phyloP scores from a whole-genome alignment of 495 filamentous ascomycete species.

The Parathielavia hyrcaniae region DNA sequence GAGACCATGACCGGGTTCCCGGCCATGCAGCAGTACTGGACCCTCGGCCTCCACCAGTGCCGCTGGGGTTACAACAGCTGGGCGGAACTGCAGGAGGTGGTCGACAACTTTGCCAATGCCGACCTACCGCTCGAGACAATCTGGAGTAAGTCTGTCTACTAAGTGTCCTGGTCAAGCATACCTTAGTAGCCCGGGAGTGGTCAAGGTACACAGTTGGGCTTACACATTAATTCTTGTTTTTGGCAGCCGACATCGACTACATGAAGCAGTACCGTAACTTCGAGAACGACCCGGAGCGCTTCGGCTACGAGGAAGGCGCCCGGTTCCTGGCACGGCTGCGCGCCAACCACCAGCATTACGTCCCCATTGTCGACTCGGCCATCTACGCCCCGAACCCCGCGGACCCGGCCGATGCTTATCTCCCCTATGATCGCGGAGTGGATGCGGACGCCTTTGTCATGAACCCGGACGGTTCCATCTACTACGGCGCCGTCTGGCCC shows the following conservation, averaged over 20 bases:
- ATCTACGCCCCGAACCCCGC: slow-evolving; percentile 71
- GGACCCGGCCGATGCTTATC: slow-evolving; percentile 65
- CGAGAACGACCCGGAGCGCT: slow-evolving; percentile 63
- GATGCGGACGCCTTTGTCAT: slow-evolving; percentile 61
- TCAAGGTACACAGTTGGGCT: background rate
- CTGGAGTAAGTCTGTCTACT: slow-evolving; percentile 43
- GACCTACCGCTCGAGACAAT: slow-evolving; percentile 77
- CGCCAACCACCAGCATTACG: slow-evolving; percentile 60
- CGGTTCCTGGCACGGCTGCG: slow-evolving; percentile 63
- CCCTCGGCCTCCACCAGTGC: slow-evolving; percentile 80
- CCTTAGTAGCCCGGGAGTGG: slow-evolving; percentile 9
- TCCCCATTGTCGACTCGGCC: slow-evolving; percentile 81
- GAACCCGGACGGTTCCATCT: slow-evolving; percentile 61
- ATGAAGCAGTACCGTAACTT: slow-evolving; percentile 66
- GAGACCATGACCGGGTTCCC: slow-evolving; percentile 62
- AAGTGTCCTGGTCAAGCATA: background rate
- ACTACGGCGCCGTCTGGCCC: slow-evolving; percentile 82
- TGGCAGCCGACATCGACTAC: slow-evolving; percentile 77
- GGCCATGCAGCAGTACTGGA: slow-evolving; percentile 85
- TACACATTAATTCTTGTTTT: too few relatives aligned
- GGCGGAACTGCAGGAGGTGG: slow-evolving; percentile 65
- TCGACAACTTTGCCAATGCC: slow-evolving; percentile 65
- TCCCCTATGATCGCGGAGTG: slow-evolving; percentile 61
- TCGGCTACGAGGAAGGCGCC: slow-evolving; percentile 56
- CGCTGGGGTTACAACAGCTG: slow-evolving; percentile 76